Evolutionary conservation across 2,329 filamentous ascomycete genomes (phyloP), one percentile per base, ranked within the genome.

Genomic region (Calcarisporium arbuscula): DNA sequence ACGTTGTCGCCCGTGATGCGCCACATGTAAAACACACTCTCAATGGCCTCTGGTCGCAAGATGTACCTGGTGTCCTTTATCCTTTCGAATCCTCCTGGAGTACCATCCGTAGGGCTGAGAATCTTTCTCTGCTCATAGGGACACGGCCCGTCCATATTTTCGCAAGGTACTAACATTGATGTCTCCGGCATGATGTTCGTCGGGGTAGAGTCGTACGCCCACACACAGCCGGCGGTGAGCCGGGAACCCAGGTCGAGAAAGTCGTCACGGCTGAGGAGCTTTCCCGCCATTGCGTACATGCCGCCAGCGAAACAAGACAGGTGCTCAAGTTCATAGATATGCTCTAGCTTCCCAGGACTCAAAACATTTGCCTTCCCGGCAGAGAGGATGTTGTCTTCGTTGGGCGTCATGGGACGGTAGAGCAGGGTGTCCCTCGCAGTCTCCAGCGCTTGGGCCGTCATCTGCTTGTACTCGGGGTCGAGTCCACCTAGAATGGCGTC

Each of bases 241-340:
- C 64, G 63, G 8, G 58, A 57, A n/a, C 61, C 72, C 12, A 68
- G 50, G 28, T 61, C 54, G 34, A 75, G 52, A 41, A 72, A 61
- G 48, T 70, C 62, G 4, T 56, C 51, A 14, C 61, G 57, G 2
- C 60, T 53, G 38, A 84, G 74, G 18, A 86, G 62, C 40, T 70
- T 74, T 2, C 81, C 77, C 2, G 74, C 79, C 22, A 88, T 68
- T 2, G 67, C 82, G 29, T 84, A 79, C 65, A 82, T 79, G 8
- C 81, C 83, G 6, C 82, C 82, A 4, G 74, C 65, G 50, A 85
- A 88, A 56, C 82, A 88, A 4, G 72, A 70, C 3, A 85, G 62
- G 51, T 87, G 83, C 38, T 80, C 54, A 53, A 60, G 60, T 38
- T 62, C 54, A 16, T 51, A 42, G 8, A 46, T 44, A 12, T 62